phyloP scores from a whole-genome alignment of 2,329 filamentous ascomycete species.

The Erysiphe pulchra region DNA sequence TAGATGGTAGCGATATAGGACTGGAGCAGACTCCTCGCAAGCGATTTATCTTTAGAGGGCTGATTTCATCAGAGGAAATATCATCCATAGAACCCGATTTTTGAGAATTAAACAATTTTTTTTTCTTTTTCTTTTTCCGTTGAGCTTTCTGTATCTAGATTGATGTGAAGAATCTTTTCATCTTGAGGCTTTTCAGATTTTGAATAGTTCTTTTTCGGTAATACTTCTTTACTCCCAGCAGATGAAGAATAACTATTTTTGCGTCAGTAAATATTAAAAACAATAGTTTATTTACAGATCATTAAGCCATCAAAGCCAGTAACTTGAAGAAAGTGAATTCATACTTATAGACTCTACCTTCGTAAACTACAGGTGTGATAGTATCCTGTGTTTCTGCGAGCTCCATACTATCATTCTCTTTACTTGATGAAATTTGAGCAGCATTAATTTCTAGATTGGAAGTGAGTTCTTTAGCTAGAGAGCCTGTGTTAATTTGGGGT shows the following conservation, averaged over 20 bases:
- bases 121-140: no score
- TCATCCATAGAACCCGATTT: no score
- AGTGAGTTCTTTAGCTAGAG: conserved; percentile 6
- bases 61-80: no score
- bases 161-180: no score
- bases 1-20: no score
- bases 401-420: background rate
- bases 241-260: background rate
- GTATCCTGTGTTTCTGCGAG: background rate
- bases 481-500: conserved; percentile 2
- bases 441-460: conserved; percentile 15
- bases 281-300: background rate
- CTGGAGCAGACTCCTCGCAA: no score
- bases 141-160: no score
- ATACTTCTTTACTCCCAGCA: background rate
- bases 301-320: background rate
- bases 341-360: background rate
- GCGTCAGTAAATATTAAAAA: background rate
- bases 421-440: conserved; percentile 1
- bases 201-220: background rate
- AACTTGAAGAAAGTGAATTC: background rate
- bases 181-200: no score
- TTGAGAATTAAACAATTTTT: no score
- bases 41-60: no score
- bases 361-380: background rate